Percentiles rank a stretch among this genome's conserved stretches.
These are phyloP conservation scores for Sclerotinia sclerotiorum DNA, from an alignment of 2,329 filamentous ascomycete genomes.

Conservation along the genomic window DNA sequence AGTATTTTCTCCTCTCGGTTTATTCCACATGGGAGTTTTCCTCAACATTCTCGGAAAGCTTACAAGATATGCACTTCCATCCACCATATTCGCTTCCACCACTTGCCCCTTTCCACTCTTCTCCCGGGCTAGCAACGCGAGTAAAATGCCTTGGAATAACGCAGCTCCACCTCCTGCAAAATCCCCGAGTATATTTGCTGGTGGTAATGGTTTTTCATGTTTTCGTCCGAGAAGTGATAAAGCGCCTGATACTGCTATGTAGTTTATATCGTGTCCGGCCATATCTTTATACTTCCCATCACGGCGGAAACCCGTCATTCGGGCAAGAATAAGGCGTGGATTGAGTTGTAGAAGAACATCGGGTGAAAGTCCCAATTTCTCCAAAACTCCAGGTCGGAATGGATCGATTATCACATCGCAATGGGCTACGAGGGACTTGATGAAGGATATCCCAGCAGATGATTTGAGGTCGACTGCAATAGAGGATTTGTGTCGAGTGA, in stretches of 20 bases:
- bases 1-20: slow-evolving; percentile 69
- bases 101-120: slow-evolving; percentile 74
- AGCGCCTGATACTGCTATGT: slow-evolving; percentile 83
- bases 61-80: slow-evolving; percentile 77
- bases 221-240: slow-evolving; percentile 72
- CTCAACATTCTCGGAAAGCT: slow-evolving; percentile 71
- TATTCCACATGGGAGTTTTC: slow-evolving; percentile 62
- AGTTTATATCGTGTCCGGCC: slow-evolving; percentile 97
- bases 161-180: slow-evolving; percentile 87
- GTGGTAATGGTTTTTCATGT: slow-evolving; percentile 70
- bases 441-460: slow-evolving; percentile 58
- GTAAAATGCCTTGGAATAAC: slow-evolving; percentile 77
- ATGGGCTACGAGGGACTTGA: slow-evolving; percentile 61
- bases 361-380: slow-evolving; percentile 77
- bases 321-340: slow-evolving; percentile 73
- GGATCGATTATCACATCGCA: slow-evolving; percentile 89
- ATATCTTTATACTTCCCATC: slow-evolving; percentile 83
- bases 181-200: slow-evolving; percentile 82
- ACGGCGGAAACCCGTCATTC: slow-evolving; percentile 86
- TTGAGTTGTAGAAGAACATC: slow-evolving; percentile 64
- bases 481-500: slow-evolving; percentile 79
- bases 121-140: slow-evolving; percentile 70
- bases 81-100: slow-evolving; percentile 96
- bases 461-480: slow-evolving; percentile 79
- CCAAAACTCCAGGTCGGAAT: slow-evolving; percentile 86